phyloP scores from a whole-genome alignment of 2,329 filamentous ascomycete species.

The Cordyceps cateniannulata region DNA sequence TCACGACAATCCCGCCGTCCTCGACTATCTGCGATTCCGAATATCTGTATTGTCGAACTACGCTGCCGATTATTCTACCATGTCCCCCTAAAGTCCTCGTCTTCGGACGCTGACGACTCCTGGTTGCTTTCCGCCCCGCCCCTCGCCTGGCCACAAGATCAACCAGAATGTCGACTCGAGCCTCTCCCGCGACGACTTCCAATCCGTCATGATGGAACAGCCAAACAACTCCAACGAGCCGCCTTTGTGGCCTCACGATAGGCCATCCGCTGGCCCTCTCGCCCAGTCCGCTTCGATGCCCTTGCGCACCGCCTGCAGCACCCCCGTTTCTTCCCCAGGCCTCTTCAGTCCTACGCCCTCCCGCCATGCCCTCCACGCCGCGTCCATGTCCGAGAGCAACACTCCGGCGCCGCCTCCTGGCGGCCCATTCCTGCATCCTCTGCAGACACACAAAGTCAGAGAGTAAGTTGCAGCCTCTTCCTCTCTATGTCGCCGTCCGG shows the following conservation, averaged over 20 bases:
- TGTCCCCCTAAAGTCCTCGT: constrained; percentile 11
- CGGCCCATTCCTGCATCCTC: constrained; percentile 61
- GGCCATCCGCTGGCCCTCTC: constrained; percentile 14
- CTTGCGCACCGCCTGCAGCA: constrained; percentile 46
- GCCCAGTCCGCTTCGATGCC: constrained; percentile 34
- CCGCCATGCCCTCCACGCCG: constrained; percentile 32
- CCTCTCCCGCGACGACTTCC: constrained; percentile 13
- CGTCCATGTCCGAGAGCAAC: constrained; percentile 46
- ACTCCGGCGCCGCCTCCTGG: constrained; percentile 42
- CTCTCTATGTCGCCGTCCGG: neutral
- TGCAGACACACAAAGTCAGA: constrained; percentile 67
- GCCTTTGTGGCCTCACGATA: constrained; percentile 5
- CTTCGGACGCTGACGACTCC: constrained; percentile 8
- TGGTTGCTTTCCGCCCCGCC: constrained; percentile 6
- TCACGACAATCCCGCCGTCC: neutral
- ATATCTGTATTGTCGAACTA: neutral
- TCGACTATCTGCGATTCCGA: neutral
- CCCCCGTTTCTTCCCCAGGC: constrained; percentile 54
- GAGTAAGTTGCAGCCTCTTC: constrained; percentile 55
- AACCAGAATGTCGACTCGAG: constrained; percentile 10
- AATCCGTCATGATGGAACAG: constrained; percentile 15
- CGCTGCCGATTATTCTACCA: neutral
- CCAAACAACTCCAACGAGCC: constrained; percentile 12
- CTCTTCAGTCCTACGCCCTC: constrained; percentile 49
- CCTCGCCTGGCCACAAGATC: constrained; percentile 3